Evolutionary conservation across 495 filamentous ascomycete genomes (phyloP).

Genomic region (Saxophila tyrrhenica): DNA sequence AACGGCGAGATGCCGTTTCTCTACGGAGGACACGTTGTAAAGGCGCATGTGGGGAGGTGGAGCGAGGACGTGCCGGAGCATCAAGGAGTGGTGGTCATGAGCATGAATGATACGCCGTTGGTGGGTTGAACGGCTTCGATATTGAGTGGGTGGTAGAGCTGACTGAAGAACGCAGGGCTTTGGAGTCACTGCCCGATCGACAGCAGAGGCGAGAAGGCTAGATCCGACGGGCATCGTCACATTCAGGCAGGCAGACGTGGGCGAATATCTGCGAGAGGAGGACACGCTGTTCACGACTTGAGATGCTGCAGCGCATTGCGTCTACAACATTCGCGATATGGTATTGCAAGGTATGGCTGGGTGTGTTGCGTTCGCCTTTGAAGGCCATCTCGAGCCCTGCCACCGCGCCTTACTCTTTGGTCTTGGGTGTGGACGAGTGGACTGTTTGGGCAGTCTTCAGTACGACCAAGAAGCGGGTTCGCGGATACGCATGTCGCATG

Average conservation of each 20-base stretch:
- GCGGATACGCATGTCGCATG: too few relatives aligned
- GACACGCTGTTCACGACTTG: slow-evolving; percentile 34
- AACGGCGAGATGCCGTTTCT: slow-evolving; percentile 95
- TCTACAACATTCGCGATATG: neutral
- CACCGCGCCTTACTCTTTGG: neutral
- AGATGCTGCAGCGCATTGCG: neutral
- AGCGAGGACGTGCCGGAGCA: slow-evolving; percentile 78
- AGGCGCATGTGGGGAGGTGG: slow-evolving; percentile 84
- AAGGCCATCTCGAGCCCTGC: neutral
- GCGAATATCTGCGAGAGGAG: slow-evolving; percentile 81
- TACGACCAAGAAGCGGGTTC: too few relatives aligned
- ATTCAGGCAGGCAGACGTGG: slow-evolving; percentile 80
- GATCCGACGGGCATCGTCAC: slow-evolving; percentile 81
- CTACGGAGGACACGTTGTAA: slow-evolving; percentile 81
- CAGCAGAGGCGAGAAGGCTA: slow-evolving; percentile 63
- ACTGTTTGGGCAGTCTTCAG: too few relatives aligned
- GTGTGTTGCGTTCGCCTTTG: too few relatives aligned
- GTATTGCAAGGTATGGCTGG: too few relatives aligned
- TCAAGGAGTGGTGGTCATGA: slow-evolving; percentile 62
- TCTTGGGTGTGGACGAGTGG: too few relatives aligned
- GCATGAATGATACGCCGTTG: slow-evolving; percentile 65
- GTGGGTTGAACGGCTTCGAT: slow-evolving; percentile 30
- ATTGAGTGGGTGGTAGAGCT: neutral
- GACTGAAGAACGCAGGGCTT: slow-evolving; percentile 46
- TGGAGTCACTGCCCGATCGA: slow-evolving; percentile 72